Base-by-base conservation (phyloP, 495 filamentous ascomycete genomes). In the Mytilinidion resinicola region DNA sequence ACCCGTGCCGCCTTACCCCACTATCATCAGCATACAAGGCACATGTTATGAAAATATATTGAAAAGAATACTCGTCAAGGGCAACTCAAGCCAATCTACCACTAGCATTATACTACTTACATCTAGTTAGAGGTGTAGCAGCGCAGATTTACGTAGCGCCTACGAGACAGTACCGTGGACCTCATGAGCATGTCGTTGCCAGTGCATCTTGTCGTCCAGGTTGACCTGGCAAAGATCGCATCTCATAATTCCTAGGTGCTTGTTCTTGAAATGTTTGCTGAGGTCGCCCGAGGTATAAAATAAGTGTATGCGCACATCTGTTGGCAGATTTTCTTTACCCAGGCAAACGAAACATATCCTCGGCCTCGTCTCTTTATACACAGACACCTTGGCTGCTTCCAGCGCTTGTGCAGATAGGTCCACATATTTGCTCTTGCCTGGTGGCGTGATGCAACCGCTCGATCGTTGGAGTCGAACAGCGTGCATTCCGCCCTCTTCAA, bases 311-410 rank as follows among this genome's bases (percentile, higher is more conserved):
- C 67, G 69, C 60, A 64, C 66, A 42, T 63, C 48, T 15, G 69
- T 51, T 43, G 64, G 66, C 35, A 74, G 59, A 51, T 47, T 60
- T 46, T 65, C 37, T 46, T 76, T 63, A 38, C 73, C 69, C 50
- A 77, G 30, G 52, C 66, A 77, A 48, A 77, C 56, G 61, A 77
- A 77, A 59, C 67, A 77, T 60, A 69, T 71, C 9, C 53, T 65
- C 51, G 72, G 68, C 50, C 71, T 70, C 56, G 70, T 67, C 42
- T 70, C 59, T 17, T 57, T 63, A 53, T 65, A 70, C 52, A 71
- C 59, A 19, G 55, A 63, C 33, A 67, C 67, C 51, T 71, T 70
- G 43, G 60, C 60, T 48, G 38, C 60, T 51, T 63, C 56, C 15
- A 63, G 51, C 30, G 35, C 58, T 51, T 61, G 33, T 48, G 36